Evolutionary conservation across 768 basidiomycete genomes (phyloP).

Genomic region (Amanita fuliginea): DNA sequence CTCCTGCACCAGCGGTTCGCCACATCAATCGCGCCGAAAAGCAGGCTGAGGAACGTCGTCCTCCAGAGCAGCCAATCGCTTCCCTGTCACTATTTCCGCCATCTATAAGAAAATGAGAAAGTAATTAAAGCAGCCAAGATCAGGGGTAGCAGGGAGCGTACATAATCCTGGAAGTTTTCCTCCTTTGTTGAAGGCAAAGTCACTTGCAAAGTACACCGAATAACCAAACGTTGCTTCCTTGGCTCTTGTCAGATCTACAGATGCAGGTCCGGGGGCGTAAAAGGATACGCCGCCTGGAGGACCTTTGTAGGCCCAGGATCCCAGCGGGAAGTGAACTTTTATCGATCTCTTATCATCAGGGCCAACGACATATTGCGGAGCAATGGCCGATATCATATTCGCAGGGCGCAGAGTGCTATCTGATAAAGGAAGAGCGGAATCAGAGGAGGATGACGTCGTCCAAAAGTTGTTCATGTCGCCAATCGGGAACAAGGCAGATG

Average conservation of each 20-base stretch:
- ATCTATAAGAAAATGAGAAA: constrained; percentile 20
- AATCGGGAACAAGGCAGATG: constrained; percentile 30
- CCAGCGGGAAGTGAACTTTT: constrained; percentile 43
- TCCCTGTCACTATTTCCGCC: constrained; percentile 40
- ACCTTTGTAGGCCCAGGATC: constrained; percentile 41
- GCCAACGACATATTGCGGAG: constrained; percentile 30
- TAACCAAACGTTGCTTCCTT: constrained; percentile 57
- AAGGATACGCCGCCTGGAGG: constrained; percentile 57
- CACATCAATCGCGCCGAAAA: constrained; percentile 67
- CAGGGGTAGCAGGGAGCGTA: constrained; percentile 19
- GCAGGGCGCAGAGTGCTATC: constrained; percentile 34
- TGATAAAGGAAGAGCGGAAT: constrained; percentile 26
- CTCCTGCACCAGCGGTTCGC: constrained; percentile 45
- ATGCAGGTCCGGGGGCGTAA: constrained; percentile 50
- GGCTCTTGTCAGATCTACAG: constrained; percentile 44
- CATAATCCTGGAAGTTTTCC: constrained; percentile 69
- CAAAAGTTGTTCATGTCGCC: constrained; percentile 24
- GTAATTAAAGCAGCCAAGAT: neutral
- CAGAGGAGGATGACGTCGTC: constrained; percentile 31
- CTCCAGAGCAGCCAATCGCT: constrained; percentile 53
- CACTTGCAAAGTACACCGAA: constrained; percentile 50
- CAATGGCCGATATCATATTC: constrained; percentile 23
- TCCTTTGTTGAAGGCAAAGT: constrained; percentile 55
- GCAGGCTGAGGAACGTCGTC: constrained; percentile 42
- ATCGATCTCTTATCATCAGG: constrained; percentile 43